These are phyloP conservation scores for Penicillium sp. DNA, from an alignment of 2,329 filamentous ascomycete species.

Conservation along the genomic window DNA sequence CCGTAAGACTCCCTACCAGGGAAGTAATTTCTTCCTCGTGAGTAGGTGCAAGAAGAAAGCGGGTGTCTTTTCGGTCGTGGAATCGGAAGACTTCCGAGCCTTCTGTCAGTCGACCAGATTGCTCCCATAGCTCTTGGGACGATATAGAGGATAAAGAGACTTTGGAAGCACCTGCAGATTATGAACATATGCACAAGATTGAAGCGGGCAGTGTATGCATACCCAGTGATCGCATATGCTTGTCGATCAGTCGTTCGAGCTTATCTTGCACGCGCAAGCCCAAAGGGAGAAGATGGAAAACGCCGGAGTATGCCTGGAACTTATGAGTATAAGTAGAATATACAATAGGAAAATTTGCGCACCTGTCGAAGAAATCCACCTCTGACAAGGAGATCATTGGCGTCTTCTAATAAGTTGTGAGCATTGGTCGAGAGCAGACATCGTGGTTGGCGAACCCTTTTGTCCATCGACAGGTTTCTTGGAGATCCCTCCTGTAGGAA, in stretches of 20 bases:
- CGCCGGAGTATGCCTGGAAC: slow-evolving; percentile 68
- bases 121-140: slow-evolving; percentile 74
- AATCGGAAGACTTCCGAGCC: slow-evolving; percentile 79
- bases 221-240: slow-evolving; percentile 76
- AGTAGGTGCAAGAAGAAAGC: slow-evolving; percentile 78
- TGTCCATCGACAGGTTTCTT: slow-evolving; percentile 48
- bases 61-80: slow-evolving; percentile 66
- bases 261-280: slow-evolving; percentile 85
- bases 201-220: slow-evolving; percentile 12
- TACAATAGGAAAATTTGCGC: slow-evolving; percentile 10
- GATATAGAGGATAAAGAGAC: slow-evolving; percentile 45
- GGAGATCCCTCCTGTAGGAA: slow-evolving; percentile 65
- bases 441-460: slow-evolving; percentile 26
- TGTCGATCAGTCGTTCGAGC: slow-evolving; percentile 76
- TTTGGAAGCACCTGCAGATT: slow-evolving; percentile 17
- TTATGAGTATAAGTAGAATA: background rate
- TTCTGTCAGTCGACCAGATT: slow-evolving; percentile 71
- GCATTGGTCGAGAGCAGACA: slow-evolving; percentile 31
- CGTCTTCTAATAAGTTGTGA: slow-evolving; percentile 45
- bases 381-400: slow-evolving; percentile 61
- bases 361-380: slow-evolving; percentile 71
- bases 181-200: slow-evolving; percentile 1
- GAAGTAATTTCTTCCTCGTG: slow-evolving; percentile 95
- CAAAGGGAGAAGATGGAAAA: slow-evolving; percentile 87
- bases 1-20: slow-evolving; percentile 65